Conservation (phyloP, 1,139 yeast species). For the Pichia sp. region DNA sequence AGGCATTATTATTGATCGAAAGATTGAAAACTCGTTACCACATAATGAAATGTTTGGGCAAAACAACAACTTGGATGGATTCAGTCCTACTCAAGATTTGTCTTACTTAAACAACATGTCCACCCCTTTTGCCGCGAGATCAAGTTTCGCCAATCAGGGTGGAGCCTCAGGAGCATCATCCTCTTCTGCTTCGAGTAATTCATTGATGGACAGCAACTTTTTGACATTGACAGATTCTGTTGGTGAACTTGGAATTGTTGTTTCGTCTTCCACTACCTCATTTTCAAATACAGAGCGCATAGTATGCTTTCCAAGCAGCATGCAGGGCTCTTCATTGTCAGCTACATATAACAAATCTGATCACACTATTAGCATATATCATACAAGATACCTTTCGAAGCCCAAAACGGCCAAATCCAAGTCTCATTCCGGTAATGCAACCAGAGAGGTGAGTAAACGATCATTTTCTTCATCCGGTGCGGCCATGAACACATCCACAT, state of each 20-base stretch:
- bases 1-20: constrained; percentile 39
- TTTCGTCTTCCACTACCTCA: constrained; percentile 64
- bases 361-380: constrained; percentile 40
- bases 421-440: constrained; percentile 9
- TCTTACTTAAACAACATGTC: constrained; percentile 1
- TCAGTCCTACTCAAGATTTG: constrained; percentile 2
- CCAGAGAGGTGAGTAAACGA: constrained; percentile 19
- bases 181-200: constrained; percentile 7
- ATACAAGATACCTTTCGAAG: constrained; percentile 37
- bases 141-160: no score
- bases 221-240: constrained; percentile 63
- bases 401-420: constrained; percentile 12
- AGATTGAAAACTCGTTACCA: constrained; percentile 12
- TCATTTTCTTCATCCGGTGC: constrained; percentile 20
- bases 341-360: constrained; percentile 44
- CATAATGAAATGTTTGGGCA: no score
- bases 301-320: constrained; percentile 38
- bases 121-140: constrained; percentile 4
- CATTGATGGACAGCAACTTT: constrained; percentile 30
- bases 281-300: constrained; percentile 54
- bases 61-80: no score
- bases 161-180: no score
- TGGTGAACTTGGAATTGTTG: constrained; percentile 58
- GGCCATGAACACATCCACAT: constrained; percentile 36
- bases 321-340: constrained; percentile 12